A percentile compares a stretch with the other conserved stretches of the same genome.
Conservation (phyloP, 2,329 filamentous ascomycete genomes). For the Curvularia sp. region DNA sequence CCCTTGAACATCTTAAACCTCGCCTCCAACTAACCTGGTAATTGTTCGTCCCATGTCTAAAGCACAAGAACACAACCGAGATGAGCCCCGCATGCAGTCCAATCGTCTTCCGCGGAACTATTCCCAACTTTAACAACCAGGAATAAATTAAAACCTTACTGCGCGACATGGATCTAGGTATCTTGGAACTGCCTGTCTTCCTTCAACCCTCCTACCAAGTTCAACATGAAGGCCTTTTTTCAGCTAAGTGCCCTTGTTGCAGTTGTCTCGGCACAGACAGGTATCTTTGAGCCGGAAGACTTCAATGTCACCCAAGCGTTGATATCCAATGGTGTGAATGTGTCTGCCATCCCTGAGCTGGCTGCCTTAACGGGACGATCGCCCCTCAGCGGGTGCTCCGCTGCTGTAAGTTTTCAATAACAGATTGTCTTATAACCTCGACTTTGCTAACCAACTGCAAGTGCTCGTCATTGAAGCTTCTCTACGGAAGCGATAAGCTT, state of each 20-base stretch:
- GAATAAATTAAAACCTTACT: constrained; percentile 9
- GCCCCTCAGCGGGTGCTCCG: constrained; percentile 21
- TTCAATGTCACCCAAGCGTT: constrained; percentile 33
- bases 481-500: constrained; percentile 32
- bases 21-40: neutral
- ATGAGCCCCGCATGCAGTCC: constrained; percentile 2
- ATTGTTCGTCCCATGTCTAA: neutral
- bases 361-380: constrained; percentile 10
- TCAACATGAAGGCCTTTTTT: constrained; percentile 21
- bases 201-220: neutral
- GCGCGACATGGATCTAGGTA: neutral
- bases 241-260: constrained; percentile 17
- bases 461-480: constrained; percentile 32
- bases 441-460: constrained; percentile 17
- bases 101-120: constrained; percentile 9
- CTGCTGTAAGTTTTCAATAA: constrained; percentile 28
- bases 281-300: constrained; percentile 26
- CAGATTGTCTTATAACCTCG: constrained; percentile 1
- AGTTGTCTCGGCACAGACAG: constrained; percentile 18
- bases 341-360: constrained; percentile 28
- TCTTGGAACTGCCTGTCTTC: constrained; percentile 4
- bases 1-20: constrained; percentile 1
- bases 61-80: constrained; percentile 5
- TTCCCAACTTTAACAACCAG: neutral
- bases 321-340: constrained; percentile 26